Conservation (phyloP, 2,329 filamentous ascomycete genomes). For the Trichoderma atrobrunneum region DNA sequence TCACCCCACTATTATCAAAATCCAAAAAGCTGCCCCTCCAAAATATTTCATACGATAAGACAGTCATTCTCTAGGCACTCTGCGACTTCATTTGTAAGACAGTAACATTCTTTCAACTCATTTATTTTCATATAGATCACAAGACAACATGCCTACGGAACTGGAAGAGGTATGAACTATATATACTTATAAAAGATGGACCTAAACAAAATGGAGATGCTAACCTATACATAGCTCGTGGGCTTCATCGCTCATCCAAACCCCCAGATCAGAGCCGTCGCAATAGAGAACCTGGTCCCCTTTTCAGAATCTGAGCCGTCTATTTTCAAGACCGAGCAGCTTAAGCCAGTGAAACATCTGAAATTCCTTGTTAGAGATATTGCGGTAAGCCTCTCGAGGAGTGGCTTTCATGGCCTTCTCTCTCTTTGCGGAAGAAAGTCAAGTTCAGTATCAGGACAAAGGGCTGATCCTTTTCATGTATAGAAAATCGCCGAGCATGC, state of each 20-base stretch:
- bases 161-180: slow-evolving; percentile 62
- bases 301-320: slow-evolving; percentile 70
- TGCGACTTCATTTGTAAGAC: neutral
- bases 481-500: slow-evolving; percentile 91
- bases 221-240: slow-evolving; percentile 62
- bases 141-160: slow-evolving; percentile 65
- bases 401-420: neutral
- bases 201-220: neutral
- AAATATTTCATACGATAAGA: slow-evolving; percentile 12
- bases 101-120: neutral
- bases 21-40: slow-evolving; percentile 24
- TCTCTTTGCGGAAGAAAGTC: neutral
- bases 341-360: slow-evolving; percentile 79
- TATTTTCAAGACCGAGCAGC: slow-evolving; percentile 78
- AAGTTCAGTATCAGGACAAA: neutral
- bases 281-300: slow-evolving; percentile 81
- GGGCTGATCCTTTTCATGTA: neutral
- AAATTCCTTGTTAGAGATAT: slow-evolving; percentile 86
- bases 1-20: slow-evolving; percentile 22
- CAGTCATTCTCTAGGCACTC: neutral
- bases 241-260: slow-evolving; percentile 92
- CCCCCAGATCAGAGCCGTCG: slow-evolving; percentile 82
- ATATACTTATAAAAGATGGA: neutral
- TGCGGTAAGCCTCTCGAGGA: slow-evolving; percentile 53
- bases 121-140: neutral